phyloP scores from a whole-genome alignment of 441 rosid species.

The Gossypium laxum region DNA sequence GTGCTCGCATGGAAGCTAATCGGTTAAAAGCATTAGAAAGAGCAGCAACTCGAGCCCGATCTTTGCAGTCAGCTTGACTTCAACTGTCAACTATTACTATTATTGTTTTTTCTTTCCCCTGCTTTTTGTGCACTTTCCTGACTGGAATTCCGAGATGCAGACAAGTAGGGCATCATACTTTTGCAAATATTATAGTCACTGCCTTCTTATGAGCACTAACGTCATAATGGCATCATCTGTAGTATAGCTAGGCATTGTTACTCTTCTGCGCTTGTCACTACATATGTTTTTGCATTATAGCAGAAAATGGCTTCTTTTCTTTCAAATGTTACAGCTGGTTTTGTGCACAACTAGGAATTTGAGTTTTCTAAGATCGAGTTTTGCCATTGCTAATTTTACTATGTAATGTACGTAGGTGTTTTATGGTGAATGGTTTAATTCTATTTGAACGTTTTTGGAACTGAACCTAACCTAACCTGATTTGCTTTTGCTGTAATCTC shows the following conservation, averaged over 20 bases:
- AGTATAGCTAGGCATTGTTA: neutral
- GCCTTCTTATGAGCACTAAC: neutral
- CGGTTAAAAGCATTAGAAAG: constrained; percentile 72
- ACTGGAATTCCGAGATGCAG: neutral
- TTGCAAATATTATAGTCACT: neutral
- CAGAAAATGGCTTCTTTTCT: neutral
- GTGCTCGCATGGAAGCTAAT: constrained; percentile 75
- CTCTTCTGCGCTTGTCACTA: neutral
- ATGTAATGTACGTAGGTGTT: too few species aligned
- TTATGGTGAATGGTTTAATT: too few species aligned
- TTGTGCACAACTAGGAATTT: too few species aligned
- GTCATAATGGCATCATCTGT: neutral
- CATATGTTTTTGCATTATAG: neutral
- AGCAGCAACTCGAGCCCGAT: constrained; percentile 52
- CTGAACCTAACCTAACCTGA: too few species aligned
- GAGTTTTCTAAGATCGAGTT: too few species aligned
- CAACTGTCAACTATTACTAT: neutral
- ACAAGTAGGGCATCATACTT: neutral
- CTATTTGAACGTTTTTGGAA: too few species aligned
- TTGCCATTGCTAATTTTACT: too few species aligned
- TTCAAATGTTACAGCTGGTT: too few species aligned
- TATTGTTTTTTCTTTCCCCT: neutral
- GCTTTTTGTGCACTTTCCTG: neutral
- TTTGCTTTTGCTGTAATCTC: neutral
- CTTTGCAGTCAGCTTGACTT: constrained; percentile 4